A percentile compares a stretch with the other conserved stretches of the same genome.
These are phyloP conservation scores for Hypoxylon sp. DNA, from an alignment of 2,329 filamentous ascomycete species.

Conservation along the genomic window DNA sequence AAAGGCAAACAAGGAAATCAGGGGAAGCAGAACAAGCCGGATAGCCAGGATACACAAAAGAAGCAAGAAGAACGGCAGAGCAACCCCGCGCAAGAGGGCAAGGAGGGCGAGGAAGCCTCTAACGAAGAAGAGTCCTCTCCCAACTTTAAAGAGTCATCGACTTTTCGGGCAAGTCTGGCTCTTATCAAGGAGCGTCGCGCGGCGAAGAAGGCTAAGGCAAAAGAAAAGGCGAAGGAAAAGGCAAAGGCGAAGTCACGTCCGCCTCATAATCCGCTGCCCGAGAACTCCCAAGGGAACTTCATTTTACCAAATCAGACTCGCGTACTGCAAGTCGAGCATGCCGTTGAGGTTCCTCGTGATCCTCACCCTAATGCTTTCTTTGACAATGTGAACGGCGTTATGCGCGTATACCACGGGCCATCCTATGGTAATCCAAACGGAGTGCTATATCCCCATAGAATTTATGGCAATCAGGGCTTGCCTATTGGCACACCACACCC, in stretches of 20 bases:
- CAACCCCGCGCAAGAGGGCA: constrained; percentile 2
- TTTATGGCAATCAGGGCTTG: constrained; percentile 53
- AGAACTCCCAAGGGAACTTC: constrained; percentile 60
- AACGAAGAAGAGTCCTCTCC: background rate
- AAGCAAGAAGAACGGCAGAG: constrained; percentile 10
- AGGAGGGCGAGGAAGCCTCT: constrained; percentile 7
- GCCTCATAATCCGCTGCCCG: constrained; percentile 44
- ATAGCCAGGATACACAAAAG: constrained; percentile 17
- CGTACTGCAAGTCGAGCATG: constrained; percentile 69
- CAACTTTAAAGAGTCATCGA: background rate
- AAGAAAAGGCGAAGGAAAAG: constrained; percentile 26
- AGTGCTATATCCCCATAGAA: constrained; percentile 62
- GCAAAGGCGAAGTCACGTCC: constrained; percentile 22
- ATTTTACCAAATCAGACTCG: constrained; percentile 65
- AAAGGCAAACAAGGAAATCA: constrained; percentile 19
- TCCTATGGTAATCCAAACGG: constrained; percentile 67
- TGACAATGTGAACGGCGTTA: constrained; percentile 65
- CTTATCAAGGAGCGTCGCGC: background rate
- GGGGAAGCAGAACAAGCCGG: constrained; percentile 47
- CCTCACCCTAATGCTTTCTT: constrained; percentile 73
- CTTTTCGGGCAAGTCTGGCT: background rate
- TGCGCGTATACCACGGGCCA: constrained; percentile 71
- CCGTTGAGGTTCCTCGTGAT: constrained; percentile 66
- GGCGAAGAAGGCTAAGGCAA: background rate
- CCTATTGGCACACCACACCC: constrained; percentile 63